Percentiles rank a stretch among this genome's conserved stretches.
Conservation (phyloP, 371 early-diverging fungal species). For the Apophysomyces trapeziformis region DNA sequence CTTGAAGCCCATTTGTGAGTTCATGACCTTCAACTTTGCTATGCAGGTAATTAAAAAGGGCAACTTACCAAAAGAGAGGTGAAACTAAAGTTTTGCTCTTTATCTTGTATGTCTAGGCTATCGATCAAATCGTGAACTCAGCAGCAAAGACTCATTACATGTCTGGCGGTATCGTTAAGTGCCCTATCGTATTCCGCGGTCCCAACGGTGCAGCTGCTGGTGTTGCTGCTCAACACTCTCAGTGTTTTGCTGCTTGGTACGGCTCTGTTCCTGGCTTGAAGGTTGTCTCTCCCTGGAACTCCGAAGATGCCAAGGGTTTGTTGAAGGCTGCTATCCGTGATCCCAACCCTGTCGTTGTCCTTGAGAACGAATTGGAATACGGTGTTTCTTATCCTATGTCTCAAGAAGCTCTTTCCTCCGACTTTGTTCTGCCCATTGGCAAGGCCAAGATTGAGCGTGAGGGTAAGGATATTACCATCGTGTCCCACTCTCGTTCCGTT, state of each 20-base stretch:
- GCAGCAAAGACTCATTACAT: constrained; percentile 99
- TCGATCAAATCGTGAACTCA: constrained; percentile 99
- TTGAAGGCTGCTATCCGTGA: constrained; percentile 97
- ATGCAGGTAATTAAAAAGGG: constrained; percentile 83
- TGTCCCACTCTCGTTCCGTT: constrained; percentile 94
- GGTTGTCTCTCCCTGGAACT: constrained; percentile 98
- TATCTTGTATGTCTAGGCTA: constrained; percentile 68
- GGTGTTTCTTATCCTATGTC: constrained; percentile 88
- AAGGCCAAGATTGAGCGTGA: constrained; percentile 97
- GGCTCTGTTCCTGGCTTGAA: constrained; percentile 98
- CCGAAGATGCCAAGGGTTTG: constrained; percentile 98
- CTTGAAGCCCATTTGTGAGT: constrained; percentile 98
- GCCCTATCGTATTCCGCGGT: constrained; percentile 99
- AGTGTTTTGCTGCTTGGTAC: constrained; percentile 99
- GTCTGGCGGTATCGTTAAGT: constrained; percentile 91
- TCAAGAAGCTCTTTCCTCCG: constrained; percentile 79
- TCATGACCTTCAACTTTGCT: constrained; percentile 99
- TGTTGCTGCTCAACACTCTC: constrained; percentile 99
- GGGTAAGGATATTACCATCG: constrained; percentile 93
- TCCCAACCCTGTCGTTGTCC: constrained; percentile 97
- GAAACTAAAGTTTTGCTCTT: constrained; percentile 6
- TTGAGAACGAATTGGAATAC: constrained; percentile 99
- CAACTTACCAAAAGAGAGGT: constrained; percentile 1
- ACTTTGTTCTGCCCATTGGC: constrained; percentile 94
- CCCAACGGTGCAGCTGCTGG: constrained; percentile 99